phyloP scores from a whole-genome alignment of 2,329 filamentous ascomycete genomes.

The Knoxdaviesia capensis region DNA sequence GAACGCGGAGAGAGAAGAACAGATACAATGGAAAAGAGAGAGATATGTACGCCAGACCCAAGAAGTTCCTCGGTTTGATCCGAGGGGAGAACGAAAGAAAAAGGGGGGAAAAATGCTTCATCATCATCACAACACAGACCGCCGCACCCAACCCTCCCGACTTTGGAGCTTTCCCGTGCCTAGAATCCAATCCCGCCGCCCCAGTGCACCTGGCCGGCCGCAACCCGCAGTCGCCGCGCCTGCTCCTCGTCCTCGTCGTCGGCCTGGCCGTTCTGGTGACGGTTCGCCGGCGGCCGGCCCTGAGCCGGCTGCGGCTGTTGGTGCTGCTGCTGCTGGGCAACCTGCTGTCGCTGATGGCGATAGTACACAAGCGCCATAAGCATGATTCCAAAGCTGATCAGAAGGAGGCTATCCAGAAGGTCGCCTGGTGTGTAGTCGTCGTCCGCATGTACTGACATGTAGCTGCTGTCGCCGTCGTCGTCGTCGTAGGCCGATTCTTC shows the following conservation, averaged over 20 bases:
- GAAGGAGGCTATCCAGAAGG: constrained; percentile 65
- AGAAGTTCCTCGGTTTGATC: no score
- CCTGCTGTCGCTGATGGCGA: constrained; percentile 47
- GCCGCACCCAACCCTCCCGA: no score
- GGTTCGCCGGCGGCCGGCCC: no score
- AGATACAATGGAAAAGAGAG: no score
- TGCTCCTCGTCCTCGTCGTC: constrained; percentile 5
- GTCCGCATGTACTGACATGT: constrained; percentile 38
- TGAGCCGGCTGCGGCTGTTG: constrained; percentile 7
- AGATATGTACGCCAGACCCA: no score
- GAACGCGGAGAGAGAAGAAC: no score
- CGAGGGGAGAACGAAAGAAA: no score
- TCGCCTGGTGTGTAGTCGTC: constrained; percentile 42
- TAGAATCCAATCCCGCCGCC: constrained; percentile 14
- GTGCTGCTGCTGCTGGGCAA: constrained; percentile 14
- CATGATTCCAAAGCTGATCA: constrained; percentile 55
- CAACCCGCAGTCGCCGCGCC: neutral
- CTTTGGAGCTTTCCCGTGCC: constrained; percentile 8
- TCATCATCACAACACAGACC: no score
- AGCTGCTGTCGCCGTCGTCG: constrained; percentile 32
- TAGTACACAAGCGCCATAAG: constrained; percentile 69
- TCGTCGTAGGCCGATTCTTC: constrained; percentile 43
- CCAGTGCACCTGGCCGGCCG: neutral
- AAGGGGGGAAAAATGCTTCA: no score
- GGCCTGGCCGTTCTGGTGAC: neutral